These are phyloP conservation scores for Ogataea paradorogensis DNA, from an alignment of 805 yeast genomes.

Conservation along the genomic window DNA sequence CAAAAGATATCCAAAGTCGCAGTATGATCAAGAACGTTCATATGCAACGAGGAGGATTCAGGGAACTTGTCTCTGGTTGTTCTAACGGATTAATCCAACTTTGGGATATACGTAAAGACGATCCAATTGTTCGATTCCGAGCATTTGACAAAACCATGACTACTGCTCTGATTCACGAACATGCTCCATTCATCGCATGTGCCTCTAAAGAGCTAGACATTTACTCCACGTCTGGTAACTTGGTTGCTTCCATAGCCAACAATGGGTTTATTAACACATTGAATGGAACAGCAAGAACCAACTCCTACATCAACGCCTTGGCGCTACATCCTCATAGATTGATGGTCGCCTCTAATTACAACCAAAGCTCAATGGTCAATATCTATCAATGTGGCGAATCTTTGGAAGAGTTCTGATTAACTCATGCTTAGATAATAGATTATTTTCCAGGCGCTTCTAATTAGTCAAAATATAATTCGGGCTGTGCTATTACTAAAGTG, in stretches of 20 bases:
- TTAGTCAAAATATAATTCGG: slow-evolving; percentile 1
- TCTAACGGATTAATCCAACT: slow-evolving; percentile 78
- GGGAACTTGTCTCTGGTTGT: slow-evolving; percentile 84
- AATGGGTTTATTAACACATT: slow-evolving; percentile 38
- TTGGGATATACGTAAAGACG: slow-evolving; percentile 83
- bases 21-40: slow-evolving; percentile 65
- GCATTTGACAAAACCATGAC: slow-evolving; percentile 55
- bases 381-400: slow-evolving; percentile 46
- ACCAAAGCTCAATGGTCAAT: slow-evolving; percentile 70
- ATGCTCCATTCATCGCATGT: slow-evolving; percentile 90
- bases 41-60: slow-evolving; percentile 94
- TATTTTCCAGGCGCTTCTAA: neutral
- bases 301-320: slow-evolving; percentile 59
- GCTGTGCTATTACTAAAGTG: slow-evolving; percentile 10
- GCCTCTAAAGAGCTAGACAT: slow-evolving; percentile 77
- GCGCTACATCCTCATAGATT: slow-evolving; percentile 91
- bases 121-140: slow-evolving; percentile 65
- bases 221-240: slow-evolving; percentile 84
- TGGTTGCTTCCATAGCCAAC: slow-evolving; percentile 52
- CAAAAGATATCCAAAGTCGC: slow-evolving; percentile 27
- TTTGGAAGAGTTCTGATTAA: slow-evolving; percentile 1
- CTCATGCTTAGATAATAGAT: neutral
- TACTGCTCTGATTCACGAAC: slow-evolving; percentile 84
- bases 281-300: slow-evolving; percentile 44
- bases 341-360: slow-evolving; percentile 84